Percentiles rank a stretch among this genome's conserved stretches.
phyloP scores from a whole-genome alignment of 257 asterid genomes.

The Fraxinus americana region DNA sequence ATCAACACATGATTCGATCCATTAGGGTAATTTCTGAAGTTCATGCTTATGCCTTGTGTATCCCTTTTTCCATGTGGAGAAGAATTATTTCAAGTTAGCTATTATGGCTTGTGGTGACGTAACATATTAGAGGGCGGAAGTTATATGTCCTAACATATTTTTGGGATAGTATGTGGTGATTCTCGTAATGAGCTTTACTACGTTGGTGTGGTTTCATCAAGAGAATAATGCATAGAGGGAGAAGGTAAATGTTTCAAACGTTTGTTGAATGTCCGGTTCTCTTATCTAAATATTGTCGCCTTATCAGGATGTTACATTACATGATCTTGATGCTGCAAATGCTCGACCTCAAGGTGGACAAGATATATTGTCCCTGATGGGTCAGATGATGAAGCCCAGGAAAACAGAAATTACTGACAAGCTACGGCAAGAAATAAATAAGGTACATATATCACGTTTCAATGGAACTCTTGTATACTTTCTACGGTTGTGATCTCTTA shows the following conservation, averaged over 20 bases:
- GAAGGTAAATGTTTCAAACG: neutral
- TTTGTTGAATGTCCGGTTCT: neutral
- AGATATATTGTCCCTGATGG: constrained; percentile 95
- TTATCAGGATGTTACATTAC: constrained; percentile 81
- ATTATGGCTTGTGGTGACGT: neutral
- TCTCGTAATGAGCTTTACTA: neutral
- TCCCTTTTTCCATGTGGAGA: neutral
- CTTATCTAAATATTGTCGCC: constrained; percentile 11
- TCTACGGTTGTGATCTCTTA: neutral
- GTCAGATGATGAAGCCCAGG: constrained; percentile 98
- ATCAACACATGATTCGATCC: neutral
- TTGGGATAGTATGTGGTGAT: neutral
- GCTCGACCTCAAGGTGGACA: constrained; percentile 99
- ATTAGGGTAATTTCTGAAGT: neutral
- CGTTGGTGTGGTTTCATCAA: neutral
- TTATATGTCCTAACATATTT: neutral
- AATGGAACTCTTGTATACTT: neutral
- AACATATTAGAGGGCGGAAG: neutral
- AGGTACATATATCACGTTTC: constrained; percentile 46
- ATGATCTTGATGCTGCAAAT: constrained; percentile 97
- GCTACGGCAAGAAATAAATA: constrained; percentile 86
- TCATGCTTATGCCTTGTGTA: neutral
- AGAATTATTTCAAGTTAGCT: neutral
- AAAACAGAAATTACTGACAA: constrained; percentile 98
- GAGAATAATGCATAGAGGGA: neutral